These are phyloP conservation scores for Fagopyrum tataricum DNA, from an alignment of 148 eudicot species.

Conservation along the genomic window DNA sequence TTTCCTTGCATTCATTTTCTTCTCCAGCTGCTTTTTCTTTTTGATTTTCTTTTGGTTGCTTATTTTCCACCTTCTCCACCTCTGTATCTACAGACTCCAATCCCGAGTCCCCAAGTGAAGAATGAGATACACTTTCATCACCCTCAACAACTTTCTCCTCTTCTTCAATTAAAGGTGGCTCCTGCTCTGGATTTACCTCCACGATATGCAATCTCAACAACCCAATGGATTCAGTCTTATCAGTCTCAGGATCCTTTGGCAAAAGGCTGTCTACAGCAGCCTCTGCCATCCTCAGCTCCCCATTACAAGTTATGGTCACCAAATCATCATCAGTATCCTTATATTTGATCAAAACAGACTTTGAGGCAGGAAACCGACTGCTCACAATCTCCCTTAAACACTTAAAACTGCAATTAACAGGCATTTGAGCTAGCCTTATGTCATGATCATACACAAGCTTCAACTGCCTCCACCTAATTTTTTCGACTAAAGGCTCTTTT, in stretches of 20 bases:
- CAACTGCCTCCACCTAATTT: slow-evolving; percentile 53
- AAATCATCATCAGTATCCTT: slow-evolving; percentile 82
- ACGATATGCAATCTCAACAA: slow-evolving; percentile 79
- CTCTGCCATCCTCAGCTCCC: slow-evolving; percentile 81
- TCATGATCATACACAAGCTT: slow-evolving; percentile 94
- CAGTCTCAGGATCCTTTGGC: slow-evolving; percentile 53
- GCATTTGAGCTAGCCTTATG: slow-evolving; percentile 87
- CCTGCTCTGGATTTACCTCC: slow-evolving; percentile 84
- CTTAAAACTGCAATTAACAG: slow-evolving; percentile 62
- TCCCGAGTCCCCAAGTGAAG: slow-evolving; percentile 50
- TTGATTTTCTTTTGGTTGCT: slow-evolving; percentile 24
- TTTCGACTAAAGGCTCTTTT: slow-evolving; percentile 24
- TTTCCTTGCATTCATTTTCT: slow-evolving; percentile 65
- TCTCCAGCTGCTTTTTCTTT: slow-evolving; percentile 47
- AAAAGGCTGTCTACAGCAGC: slow-evolving; percentile 46
- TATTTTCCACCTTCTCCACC: slow-evolving; percentile 39
- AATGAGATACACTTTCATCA: slow-evolving; percentile 55
- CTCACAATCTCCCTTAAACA: slow-evolving; percentile 68
- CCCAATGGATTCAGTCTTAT: slow-evolving; percentile 40
- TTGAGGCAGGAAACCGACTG: slow-evolving; percentile 69
- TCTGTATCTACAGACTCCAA: slow-evolving; percentile 47
- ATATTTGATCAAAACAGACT: slow-evolving; percentile 72
- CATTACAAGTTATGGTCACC: slow-evolving; percentile 75
- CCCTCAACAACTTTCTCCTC: slow-evolving; percentile 47
- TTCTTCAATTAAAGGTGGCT: slow-evolving; percentile 69